Percentiles rank a stretch among this genome's conserved stretches.
These are phyloP conservation scores for Ophiostoma populinum DNA, from an alignment of 2,329 filamentous ascomycete species.

Conservation along the genomic window DNA sequence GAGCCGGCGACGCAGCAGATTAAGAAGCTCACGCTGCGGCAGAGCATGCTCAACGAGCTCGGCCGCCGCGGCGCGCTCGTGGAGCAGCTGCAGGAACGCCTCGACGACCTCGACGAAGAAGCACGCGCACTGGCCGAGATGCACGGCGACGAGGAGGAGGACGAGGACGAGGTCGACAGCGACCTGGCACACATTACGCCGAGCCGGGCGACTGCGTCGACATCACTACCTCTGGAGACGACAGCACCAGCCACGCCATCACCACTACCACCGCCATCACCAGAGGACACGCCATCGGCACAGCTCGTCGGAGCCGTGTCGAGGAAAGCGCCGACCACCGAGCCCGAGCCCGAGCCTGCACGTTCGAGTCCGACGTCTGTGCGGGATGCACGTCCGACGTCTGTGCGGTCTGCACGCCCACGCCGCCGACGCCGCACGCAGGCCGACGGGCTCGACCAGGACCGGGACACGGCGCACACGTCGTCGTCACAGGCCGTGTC, in stretches of 20 bases:
- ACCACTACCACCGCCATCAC: not conserved
- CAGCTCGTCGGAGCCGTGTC: too few species aligned
- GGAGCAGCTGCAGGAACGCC: slow-evolving; percentile 45
- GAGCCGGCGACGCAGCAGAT: slow-evolving; percentile 49
- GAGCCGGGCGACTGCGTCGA: slow-evolving; percentile 22
- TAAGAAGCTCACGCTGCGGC: slow-evolving; percentile 38
- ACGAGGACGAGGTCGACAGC: slow-evolving; percentile 32
- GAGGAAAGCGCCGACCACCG: too few species aligned
- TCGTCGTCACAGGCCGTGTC: too few species aligned
- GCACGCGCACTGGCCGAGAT: slow-evolving; percentile 16
- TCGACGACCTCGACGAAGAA: slow-evolving; percentile 52
- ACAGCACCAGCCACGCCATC: not conserved
- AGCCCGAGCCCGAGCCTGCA: too few species aligned
- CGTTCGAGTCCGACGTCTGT: too few species aligned
- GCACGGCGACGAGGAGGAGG: slow-evolving; percentile 29
- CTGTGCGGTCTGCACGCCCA: too few species aligned
- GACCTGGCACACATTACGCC: slow-evolving; percentile 33
- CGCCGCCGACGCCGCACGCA: too few species aligned
- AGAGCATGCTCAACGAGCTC: slow-evolving; percentile 46
- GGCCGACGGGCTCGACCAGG: too few species aligned
- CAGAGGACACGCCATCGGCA: too few species aligned
- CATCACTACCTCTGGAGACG: too few species aligned
- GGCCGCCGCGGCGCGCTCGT: slow-evolving; percentile 47
- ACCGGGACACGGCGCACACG: too few species aligned
- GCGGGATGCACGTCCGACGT: too few species aligned